Evolutionary conservation across 2,329 filamentous ascomycete genomes (phyloP).

Genomic region (Talaromyces sp.): DNA sequence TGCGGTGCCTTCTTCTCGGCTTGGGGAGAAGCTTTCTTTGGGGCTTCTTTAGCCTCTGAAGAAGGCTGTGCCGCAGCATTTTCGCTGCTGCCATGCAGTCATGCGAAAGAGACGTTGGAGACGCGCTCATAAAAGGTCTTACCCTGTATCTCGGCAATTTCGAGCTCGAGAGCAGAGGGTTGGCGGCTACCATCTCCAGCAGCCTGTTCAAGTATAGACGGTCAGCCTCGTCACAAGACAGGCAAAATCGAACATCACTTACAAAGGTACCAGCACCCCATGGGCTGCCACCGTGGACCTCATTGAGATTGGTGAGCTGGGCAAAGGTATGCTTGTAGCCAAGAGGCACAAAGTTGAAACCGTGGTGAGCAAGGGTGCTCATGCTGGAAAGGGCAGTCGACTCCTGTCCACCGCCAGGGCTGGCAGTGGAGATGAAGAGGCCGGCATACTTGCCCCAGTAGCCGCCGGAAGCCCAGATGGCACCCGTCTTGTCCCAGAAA

Average conservation of each 20-base stretch:
- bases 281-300: slow-evolving; percentile 79
- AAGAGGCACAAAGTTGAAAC: slow-evolving; percentile 92
- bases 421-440: slow-evolving; percentile 83
- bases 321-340: slow-evolving; percentile 79
- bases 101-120: slow-evolving; percentile 64
- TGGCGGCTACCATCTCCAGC: slow-evolving; percentile 73
- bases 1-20: slow-evolving; percentile 28
- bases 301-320: slow-evolving; percentile 63
- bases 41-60: slow-evolving; percentile 17
- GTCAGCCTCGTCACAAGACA: slow-evolving; percentile 1
- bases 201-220: not conserved
- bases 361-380: slow-evolving; percentile 86
- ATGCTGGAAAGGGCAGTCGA: slow-evolving; percentile 73
- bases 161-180: slow-evolving; percentile 68
- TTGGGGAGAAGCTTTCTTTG: slow-evolving; percentile 17
- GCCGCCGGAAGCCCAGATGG: slow-evolving; percentile 72
- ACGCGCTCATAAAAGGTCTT: slow-evolving; percentile 75
- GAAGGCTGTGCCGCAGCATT: slow-evolving; percentile 17
- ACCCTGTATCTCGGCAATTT: slow-evolving; percentile 77
- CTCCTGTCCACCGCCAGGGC: slow-evolving; percentile 86
- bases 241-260: slow-evolving; percentile 22
- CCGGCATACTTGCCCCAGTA: slow-evolving; percentile 87
- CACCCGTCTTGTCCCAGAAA: slow-evolving; percentile 80
- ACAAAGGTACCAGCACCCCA: slow-evolving; percentile 95
- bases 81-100: slow-evolving; percentile 64